Evolutionary conservation across 73 alveolate genomes (phyloP).

Genomic region (Paramecium sonneborni): DNA sequence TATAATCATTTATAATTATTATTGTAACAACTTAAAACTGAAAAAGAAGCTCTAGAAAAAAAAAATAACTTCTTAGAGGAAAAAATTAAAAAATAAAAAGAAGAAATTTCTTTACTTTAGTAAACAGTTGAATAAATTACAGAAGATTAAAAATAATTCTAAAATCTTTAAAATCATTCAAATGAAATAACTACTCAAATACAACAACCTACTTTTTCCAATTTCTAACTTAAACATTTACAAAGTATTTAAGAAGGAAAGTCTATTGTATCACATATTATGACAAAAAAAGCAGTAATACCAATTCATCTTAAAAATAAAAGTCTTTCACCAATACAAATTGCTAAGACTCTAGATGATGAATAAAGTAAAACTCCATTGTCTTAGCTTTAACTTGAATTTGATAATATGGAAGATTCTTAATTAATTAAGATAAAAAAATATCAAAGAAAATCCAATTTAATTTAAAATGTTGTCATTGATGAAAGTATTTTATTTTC

Average conservation of each 20-base stretch:
- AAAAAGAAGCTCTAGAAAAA: background rate
- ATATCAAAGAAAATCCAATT: background rate
- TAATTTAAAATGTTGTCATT: background rate
- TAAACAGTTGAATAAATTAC: background rate
- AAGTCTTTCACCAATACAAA: background rate
- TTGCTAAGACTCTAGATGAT: background rate
- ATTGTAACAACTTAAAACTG: background rate
- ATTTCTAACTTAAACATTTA: background rate
- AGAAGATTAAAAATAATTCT: background rate
- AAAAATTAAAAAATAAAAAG: background rate
- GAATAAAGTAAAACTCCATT: background rate
- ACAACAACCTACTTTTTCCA: background rate
- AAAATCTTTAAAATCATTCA: background rate
- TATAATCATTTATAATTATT: background rate
- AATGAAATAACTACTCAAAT: background rate
- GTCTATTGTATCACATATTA: slow-evolving; percentile 18
- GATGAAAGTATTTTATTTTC: background rate
- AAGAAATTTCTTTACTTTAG: background rate
- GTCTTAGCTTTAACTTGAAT: background rate
- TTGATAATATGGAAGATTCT: background rate
- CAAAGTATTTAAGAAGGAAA: slow-evolving; percentile 35
- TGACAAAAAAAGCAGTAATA: background rate
- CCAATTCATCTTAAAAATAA: background rate
- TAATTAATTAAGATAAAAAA: background rate
- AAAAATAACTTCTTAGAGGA: background rate